Conservation (phyloP, 371 early-diverging fungal genomes). For the Batkoa obscura region DNA sequence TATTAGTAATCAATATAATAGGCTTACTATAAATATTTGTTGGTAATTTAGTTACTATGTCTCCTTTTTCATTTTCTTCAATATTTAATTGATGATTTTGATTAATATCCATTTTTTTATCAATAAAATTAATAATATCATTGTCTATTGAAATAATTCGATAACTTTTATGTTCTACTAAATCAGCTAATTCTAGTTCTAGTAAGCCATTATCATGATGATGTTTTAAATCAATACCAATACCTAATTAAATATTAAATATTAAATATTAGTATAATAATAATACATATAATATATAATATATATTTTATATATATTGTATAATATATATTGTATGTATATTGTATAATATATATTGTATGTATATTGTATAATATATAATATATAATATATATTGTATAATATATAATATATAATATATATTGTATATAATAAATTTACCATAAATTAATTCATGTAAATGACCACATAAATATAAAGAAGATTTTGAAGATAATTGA, state of each 20-base stretch:
- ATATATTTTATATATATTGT: too few relatives aligned
- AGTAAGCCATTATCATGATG: conserved; percentile 40
- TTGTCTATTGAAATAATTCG: conserved; percentile 73
- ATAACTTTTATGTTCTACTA: conserved; percentile 65
- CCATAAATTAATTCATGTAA: conserved; percentile 56
- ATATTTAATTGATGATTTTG: conserved; percentile 13
- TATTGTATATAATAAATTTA: conserved; percentile 1
- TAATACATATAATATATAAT: too few relatives aligned
- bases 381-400: too few relatives aligned
- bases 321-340: too few relatives aligned
- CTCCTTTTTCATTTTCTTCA: not conserved
- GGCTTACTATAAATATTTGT: conserved; percentile 29
- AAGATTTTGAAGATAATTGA: conserved; percentile 33
- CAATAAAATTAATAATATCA: conserved; percentile 65
- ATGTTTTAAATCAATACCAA: conserved; percentile 40
- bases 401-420: too few relatives aligned
- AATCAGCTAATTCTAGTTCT: conserved; percentile 71
- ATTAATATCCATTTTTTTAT: conserved; percentile 32
- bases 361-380: too few relatives aligned
- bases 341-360: too few relatives aligned
- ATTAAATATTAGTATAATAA: too few relatives aligned
- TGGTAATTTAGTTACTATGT: conserved; percentile 1
- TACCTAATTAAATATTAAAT: conserved; percentile 16
- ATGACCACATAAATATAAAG: conserved; percentile 72
- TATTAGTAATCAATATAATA: conserved; percentile 66